Evolutionary conservation across 202 grass and related monocot species (phyloP).

Genomic region (Musa balbisiana): DNA sequence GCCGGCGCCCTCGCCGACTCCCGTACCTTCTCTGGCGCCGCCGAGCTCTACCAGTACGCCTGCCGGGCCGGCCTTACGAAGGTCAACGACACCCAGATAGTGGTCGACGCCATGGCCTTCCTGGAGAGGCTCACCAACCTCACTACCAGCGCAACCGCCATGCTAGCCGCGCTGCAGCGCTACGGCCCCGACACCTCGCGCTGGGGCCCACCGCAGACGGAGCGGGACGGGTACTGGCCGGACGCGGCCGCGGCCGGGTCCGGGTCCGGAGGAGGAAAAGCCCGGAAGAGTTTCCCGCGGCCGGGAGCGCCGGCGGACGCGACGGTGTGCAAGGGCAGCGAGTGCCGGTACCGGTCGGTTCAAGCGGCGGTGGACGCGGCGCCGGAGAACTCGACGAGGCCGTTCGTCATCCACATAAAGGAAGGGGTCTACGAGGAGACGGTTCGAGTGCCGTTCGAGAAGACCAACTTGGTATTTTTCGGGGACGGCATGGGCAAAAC

Average conservation of each 20-base stretch:
- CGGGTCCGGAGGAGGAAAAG: background rate
- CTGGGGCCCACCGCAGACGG: conserved; percentile 73
- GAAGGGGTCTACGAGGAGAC: conserved; percentile 74
- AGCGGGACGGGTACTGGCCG: conserved; percentile 88
- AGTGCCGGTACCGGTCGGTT: conserved; percentile 39
- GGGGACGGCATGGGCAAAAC: conserved; percentile 79
- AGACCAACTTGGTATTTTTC: conserved; percentile 63
- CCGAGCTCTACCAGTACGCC: conserved; percentile 69
- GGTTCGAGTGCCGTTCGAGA: conserved; percentile 63
- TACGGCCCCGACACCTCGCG: conserved; percentile 52
- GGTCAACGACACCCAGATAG: conserved; percentile 44
- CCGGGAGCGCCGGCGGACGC: conserved; percentile 34
- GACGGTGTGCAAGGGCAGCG: conserved; percentile 52
- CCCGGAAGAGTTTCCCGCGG: background rate
- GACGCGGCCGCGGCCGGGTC: background rate
- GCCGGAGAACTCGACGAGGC: conserved; percentile 29
- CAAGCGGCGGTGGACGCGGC: conserved; percentile 55
- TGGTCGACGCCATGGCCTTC: conserved; percentile 76
- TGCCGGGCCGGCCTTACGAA: conserved; percentile 83
- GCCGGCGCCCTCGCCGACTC: conserved; percentile 20
- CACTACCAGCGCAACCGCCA: conserved; percentile 66
- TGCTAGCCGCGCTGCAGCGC: conserved; percentile 52
- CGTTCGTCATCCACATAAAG: conserved; percentile 69
- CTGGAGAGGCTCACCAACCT: conserved; percentile 38
- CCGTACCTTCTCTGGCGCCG: conserved; percentile 48